Evolutionary conservation across 805 yeast genomes (phyloP).

Genomic region (Kazachstania martiniae): DNA sequence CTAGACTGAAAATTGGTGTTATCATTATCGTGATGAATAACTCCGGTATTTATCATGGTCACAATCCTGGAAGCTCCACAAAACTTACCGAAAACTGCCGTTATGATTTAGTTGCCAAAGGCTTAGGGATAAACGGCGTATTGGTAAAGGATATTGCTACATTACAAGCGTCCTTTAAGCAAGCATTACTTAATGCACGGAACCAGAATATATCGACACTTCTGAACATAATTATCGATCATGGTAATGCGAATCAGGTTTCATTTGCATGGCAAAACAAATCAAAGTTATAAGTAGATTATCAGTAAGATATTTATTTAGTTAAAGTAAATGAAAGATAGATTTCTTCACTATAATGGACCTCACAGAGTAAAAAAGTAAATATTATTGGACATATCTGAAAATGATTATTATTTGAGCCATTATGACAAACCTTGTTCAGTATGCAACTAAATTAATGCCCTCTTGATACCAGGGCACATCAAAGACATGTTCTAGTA

Average conservation of each 20-base stretch:
- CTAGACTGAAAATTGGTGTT: slow-evolving; percentile 41
- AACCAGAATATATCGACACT: slow-evolving; percentile 32
- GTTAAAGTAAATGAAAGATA: too few relatives aligned
- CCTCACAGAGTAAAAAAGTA: too few relatives aligned
- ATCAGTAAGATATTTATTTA: too few relatives aligned
- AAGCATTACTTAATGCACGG: slow-evolving; percentile 27
- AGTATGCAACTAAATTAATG: too few relatives aligned
- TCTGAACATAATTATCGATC: slow-evolving; percentile 51
- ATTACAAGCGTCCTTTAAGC: slow-evolving; percentile 26
- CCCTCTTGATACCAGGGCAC: too few relatives aligned
- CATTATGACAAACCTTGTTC: too few relatives aligned
- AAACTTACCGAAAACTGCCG: slow-evolving; percentile 45
- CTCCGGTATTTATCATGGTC: slow-evolving; percentile 62
- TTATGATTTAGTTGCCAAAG: slow-evolving; percentile 44
- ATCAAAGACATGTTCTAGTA: too few relatives aligned
- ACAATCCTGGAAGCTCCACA: slow-evolving; percentile 33
- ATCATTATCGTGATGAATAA: slow-evolving; percentile 60
- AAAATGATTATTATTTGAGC: too few relatives aligned
- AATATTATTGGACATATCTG: too few relatives aligned
- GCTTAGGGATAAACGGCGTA: slow-evolving; percentile 49
- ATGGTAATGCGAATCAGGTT: slow-evolving; percentile 43
- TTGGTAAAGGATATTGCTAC: slow-evolving; percentile 34
- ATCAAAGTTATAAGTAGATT: slow-evolving; percentile 6
- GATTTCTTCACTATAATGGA: too few relatives aligned
- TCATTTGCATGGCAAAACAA: slow-evolving; percentile 64